These are phyloP conservation scores for Aurifilum marmelostoma DNA, from an alignment of 2,329 filamentous ascomycete genomes.

Conservation along the genomic window DNA sequence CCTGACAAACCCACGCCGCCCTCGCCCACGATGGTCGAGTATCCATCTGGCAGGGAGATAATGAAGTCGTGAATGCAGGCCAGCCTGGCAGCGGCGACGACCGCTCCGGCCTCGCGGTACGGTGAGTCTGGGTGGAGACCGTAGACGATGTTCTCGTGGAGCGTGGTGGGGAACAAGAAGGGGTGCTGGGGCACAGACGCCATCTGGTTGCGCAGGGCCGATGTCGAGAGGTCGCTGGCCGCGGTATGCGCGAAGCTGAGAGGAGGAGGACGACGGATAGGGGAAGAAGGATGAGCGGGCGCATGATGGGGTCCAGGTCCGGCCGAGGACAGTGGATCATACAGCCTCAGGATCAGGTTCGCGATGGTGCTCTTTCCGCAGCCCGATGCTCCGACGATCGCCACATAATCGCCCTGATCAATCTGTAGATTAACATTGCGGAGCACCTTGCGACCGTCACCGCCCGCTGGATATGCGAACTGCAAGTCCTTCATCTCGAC, in stretches of 20 bases:
- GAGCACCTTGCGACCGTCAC: slow-evolving; percentile 51
- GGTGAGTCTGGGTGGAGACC: slow-evolving; percentile 64
- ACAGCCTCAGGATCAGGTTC: slow-evolving; percentile 74
- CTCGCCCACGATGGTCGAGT: slow-evolving; percentile 75
- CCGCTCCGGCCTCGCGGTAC: slow-evolving; percentile 47
- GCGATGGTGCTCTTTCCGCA: slow-evolving; percentile 90
- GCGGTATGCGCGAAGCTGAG: slow-evolving; percentile 64
- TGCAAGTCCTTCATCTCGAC: slow-evolving; percentile 59
- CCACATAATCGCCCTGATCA: slow-evolving; percentile 65
- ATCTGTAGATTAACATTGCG: slow-evolving; percentile 69
- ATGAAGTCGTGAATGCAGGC: slow-evolving; percentile 80
- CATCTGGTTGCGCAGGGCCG: slow-evolving; percentile 62
- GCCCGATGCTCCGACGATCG: slow-evolving; percentile 82
- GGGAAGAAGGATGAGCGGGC: too few relatives aligned
- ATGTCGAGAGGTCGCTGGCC: slow-evolving; percentile 61
- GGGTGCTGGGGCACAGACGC: slow-evolving; percentile 73
- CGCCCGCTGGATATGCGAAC: slow-evolving; percentile 70
- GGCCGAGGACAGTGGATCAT: slow-evolving; percentile 45
- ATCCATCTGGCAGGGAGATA: slow-evolving; percentile 68
- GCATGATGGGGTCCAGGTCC: slow-evolving; percentile 7
- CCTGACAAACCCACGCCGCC: slow-evolving; percentile 75
- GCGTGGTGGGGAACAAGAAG: slow-evolving; percentile 75
- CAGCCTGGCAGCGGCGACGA: slow-evolving; percentile 56
- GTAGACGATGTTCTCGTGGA: slow-evolving; percentile 83
- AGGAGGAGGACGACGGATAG: slow-evolving; percentile 37